Evolutionary conservation across 768 basidiomycete species (phyloP), one percentile per base, ranked within the genome.

Genomic region (Solioccasus polychromus): DNA sequence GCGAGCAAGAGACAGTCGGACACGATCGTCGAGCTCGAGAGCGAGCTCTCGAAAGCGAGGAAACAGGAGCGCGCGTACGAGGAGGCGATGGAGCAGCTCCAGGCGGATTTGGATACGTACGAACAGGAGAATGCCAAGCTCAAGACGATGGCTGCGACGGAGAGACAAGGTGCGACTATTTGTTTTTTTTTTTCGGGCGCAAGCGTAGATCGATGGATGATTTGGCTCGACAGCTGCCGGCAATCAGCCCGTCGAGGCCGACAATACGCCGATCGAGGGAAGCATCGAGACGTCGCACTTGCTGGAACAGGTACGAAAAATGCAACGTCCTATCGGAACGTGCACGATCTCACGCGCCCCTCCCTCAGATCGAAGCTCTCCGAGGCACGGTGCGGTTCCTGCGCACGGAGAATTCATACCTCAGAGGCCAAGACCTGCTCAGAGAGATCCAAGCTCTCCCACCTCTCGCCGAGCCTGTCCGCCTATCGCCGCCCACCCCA

Each of bases 61-160:
- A 89, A 92, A 66, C 89, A 95, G 60, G 92, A 95, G 64, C 77
- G 84, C 45, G 85, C 86, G 25, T 90, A 94, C 57, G 88, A 92
- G 62, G 92, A 95, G 56, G 91, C 92, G 3, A 88, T 97, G 75
- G 93, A 94, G 53, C 90, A 92, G 58, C 67, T 98, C 9, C 92
- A 95, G 60, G 78, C 82, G 1, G 95, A 99, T 57, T 68, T 96
- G 51, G 93, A 96, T 63, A 62, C 74, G 1, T 70, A 94, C 41
- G 92, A 94, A 66, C 83, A 90, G 63, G 94, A 98, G 56, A 92
- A 92, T 62, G 79, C 73, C 4, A 91, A 85, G 64, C 71, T 97
- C 53, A 92, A 89, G 72, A 70, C 77, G 4, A 63, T 80, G 57
- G 76, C 78, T 26, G 79, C 75, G 52, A 75, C 80, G 38, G 88